phyloP scores from a whole-genome alignment of 257 asterid genomes.

The Nicotiana otophora region DNA sequence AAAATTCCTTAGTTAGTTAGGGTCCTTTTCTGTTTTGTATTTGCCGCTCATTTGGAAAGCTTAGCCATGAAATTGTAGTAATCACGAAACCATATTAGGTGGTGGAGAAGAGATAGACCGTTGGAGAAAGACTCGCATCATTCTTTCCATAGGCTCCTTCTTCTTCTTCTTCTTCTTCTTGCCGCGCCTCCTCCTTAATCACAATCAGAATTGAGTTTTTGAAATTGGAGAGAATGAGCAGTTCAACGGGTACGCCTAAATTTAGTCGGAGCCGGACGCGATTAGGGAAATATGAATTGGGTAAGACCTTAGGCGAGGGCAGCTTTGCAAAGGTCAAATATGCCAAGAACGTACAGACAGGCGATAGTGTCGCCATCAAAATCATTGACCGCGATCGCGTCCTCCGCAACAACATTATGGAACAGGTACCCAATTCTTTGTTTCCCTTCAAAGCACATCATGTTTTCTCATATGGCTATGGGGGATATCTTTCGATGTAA shows the following conservation, averaged over 20 bases:
- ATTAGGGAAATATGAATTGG: conserved; percentile 68
- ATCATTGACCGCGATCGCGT: conserved; percentile 61
- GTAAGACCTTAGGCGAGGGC: conserved; percentile 76
- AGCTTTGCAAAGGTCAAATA: conserved; percentile 74
- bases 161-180: not conserved
- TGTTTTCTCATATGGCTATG: no score
- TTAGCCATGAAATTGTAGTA: not conserved
- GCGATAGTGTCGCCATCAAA: conserved; percentile 64
- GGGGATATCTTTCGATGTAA: no score
- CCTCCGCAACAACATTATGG: conserved; percentile 64
- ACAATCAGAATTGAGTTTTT: no score
- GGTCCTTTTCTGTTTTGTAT: not conserved
- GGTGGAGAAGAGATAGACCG: not conserved
- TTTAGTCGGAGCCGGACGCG: conserved; percentile 32
- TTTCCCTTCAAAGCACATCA: no score
- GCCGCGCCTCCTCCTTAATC: not conserved
- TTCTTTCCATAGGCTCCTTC: not conserved
- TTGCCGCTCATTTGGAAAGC: not conserved
- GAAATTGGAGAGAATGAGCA: conserved; percentile 29
- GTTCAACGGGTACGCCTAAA: not conserved
- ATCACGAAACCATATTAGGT: not conserved
- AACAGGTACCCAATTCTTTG: conserved; percentile 36
- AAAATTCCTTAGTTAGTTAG: no score
- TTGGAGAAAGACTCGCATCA: not conserved
- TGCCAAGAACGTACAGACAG: conserved; percentile 43